Base-by-base conservation (phyloP, 768 basidiomycete species). In the Amanita fuliginea region DNA sequence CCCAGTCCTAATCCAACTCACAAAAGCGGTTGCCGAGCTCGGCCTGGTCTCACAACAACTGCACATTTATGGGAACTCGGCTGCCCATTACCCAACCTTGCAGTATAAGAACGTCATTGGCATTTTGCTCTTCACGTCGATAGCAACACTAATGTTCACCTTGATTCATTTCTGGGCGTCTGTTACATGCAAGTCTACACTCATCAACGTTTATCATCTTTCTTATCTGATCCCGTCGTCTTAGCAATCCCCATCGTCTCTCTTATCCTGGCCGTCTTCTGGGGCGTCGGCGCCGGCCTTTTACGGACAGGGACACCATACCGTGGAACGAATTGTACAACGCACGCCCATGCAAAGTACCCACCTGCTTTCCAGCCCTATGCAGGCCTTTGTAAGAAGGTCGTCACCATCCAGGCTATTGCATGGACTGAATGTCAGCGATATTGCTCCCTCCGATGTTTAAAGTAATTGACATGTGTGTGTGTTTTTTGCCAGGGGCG, bases 231-330 rank as follows among this genome's bases (percentile, higher is more conserved):
- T 42, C 7, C 28, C 37, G 6, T 33, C n/a, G 5, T 26, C 26
- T 18, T 45, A 67, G 65, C 60, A n/a, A 51, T 60, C 21, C 47
- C 57, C 14, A 55, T 66, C 51, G 45, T 56, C 26, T 58, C 57
- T 14, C 57, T 67, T 35, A 49, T 62, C 26, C 51, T 59, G n/a
- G 59, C 65, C 9, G 55, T 67, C 13, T 67, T 67, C 53, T 67
- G 64, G 47, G 64, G 62, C 10, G 60, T 57, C 16, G 62, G 63
- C n/a, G 65, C 59, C 24, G 65, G 65, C 39, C 53, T 67, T 6
- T 54, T 67, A 37, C 58, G 59, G 22, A 50, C 52, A 21, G 55
- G 55, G 2, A 57, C 62, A 0, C 64, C 64, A 1, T 67, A 59
- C 54, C 52, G 57, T 33, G 60, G 62, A 1, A 56, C 55, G 19